Percentiles rank a stretch among this genome's conserved stretches.
These are phyloP conservation scores for Rhizoctonia solani DNA, from an alignment of 1,284 basidiomycete species.

Conservation along the genomic window DNA sequence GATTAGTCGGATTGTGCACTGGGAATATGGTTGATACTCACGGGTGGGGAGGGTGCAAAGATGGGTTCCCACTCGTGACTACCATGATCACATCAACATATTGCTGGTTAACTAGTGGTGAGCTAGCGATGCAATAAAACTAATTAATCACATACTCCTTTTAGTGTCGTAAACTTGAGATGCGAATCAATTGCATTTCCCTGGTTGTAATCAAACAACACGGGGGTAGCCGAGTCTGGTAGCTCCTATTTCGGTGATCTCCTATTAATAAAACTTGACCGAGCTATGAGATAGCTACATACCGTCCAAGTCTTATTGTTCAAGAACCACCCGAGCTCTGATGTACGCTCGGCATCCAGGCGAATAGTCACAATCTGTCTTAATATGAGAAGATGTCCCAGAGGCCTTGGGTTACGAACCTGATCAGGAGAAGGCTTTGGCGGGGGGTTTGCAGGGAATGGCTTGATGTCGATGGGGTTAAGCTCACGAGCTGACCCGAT, in stretches of 20 bases:
- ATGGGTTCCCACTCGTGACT: constrained; percentile 9
- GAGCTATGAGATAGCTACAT: background rate
- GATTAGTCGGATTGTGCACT: background rate
- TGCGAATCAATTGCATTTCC: background rate
- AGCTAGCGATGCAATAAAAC: background rate
- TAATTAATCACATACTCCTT: background rate
- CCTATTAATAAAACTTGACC: background rate
- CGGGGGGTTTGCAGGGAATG: constrained; percentile 8
- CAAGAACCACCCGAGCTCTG: constrained; percentile 23
- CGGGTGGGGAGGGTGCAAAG: constrained; percentile 13
- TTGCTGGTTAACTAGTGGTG: background rate
- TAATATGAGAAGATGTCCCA: too few relatives aligned
- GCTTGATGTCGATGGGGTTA: constrained; percentile 4
- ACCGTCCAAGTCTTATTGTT: constrained; percentile 20
- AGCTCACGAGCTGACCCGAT: constrained; percentile 20
- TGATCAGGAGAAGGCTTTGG: constrained; percentile 4
- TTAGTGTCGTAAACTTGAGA: constrained; percentile 11
- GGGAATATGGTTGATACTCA: background rate
- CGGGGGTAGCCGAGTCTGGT: background rate
- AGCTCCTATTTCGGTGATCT: background rate
- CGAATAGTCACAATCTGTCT: constrained; percentile 8
- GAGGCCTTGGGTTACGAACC: background rate
- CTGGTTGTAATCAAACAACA: background rate
- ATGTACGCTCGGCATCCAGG: constrained; percentile 19
- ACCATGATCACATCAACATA: constrained; percentile 30